Conservation (phyloP, 2,329 filamentous ascomycete genomes). For the Paramyrothecium roridum region DNA sequence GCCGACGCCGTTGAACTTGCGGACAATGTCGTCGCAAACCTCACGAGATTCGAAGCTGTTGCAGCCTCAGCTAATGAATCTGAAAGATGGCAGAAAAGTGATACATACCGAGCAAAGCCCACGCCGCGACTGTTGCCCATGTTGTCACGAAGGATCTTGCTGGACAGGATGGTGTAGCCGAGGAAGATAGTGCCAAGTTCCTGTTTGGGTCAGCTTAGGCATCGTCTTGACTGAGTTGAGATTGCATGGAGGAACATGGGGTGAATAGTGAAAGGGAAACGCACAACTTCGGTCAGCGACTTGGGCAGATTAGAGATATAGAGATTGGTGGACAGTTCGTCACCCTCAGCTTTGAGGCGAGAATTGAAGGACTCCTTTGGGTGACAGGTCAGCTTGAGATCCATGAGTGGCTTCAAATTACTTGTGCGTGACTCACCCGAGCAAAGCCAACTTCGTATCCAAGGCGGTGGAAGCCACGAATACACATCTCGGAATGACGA, state of each 20-base stretch:
- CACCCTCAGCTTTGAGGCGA: slow-evolving; percentile 92
- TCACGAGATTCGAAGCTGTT: slow-evolving; percentile 83
- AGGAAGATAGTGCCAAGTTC: slow-evolving; percentile 76
- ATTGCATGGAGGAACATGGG: not conserved
- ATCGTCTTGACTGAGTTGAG: not conserved
- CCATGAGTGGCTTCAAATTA: slow-evolving; percentile 2
- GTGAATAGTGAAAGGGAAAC: slow-evolving; percentile 23
- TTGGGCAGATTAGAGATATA: slow-evolving; percentile 98
- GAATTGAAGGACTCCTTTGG: slow-evolving; percentile 92
- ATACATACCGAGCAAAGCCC: slow-evolving; percentile 84
- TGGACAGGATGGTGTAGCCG: slow-evolving; percentile 81
- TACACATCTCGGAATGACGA: slow-evolving; percentile 89
- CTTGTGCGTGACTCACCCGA: slow-evolving; percentile 55
- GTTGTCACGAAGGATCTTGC: slow-evolving; percentile 89
- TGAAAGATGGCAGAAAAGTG: not conserved
- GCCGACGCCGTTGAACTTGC: slow-evolving; percentile 76
- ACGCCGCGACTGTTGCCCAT: slow-evolving; percentile 94
- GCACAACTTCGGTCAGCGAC: slow-evolving; percentile 82
- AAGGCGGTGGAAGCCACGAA: slow-evolving; percentile 88
- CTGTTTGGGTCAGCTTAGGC: slow-evolving; percentile 32
- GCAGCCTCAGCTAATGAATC: slow-evolving; percentile 2
- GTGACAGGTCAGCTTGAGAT: slow-evolving; percentile 18
- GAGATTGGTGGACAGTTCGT: slow-evolving; percentile 86
- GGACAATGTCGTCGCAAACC: slow-evolving; percentile 85
- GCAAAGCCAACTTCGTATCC: slow-evolving; percentile 98